phyloP scores from a whole-genome alignment of 257 asterid species.

The Nicotiana otophora region DNA sequence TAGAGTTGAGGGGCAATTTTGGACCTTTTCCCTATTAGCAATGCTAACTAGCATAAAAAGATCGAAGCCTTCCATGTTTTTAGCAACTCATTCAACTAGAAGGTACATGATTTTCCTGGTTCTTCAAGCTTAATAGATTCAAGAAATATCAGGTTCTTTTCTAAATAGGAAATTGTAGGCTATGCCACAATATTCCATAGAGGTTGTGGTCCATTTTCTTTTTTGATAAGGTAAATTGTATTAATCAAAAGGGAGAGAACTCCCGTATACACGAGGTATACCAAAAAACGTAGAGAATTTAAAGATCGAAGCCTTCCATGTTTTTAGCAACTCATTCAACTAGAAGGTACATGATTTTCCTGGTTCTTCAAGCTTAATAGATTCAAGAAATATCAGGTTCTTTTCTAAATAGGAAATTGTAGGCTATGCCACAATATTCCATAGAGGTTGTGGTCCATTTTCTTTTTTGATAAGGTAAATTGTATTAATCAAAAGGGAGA shows the following conservation, averaged over 20 bases:
- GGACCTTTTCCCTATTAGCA: not conserved
- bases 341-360: not conserved
- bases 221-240: no score
- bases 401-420: not conserved
- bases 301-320: not conserved
- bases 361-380: not conserved
- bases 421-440: not conserved
- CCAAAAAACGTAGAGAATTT: no score
- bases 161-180: not conserved
- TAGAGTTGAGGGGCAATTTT: no score
- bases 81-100: not conserved
- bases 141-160: not conserved
- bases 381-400: not conserved
- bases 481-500: no score
- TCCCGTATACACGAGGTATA: no score
- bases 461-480: no score
- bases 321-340: not conserved
- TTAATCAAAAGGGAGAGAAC: no score
- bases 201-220: not conserved
- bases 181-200: not conserved
- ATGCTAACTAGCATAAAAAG: not conserved
- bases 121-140: not conserved
- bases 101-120: not conserved
- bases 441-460: not conserved
- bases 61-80: not conserved